phyloP scores from a whole-genome alignment of 805 yeast genomes.

The Metschnikowia gruessii region DNA sequence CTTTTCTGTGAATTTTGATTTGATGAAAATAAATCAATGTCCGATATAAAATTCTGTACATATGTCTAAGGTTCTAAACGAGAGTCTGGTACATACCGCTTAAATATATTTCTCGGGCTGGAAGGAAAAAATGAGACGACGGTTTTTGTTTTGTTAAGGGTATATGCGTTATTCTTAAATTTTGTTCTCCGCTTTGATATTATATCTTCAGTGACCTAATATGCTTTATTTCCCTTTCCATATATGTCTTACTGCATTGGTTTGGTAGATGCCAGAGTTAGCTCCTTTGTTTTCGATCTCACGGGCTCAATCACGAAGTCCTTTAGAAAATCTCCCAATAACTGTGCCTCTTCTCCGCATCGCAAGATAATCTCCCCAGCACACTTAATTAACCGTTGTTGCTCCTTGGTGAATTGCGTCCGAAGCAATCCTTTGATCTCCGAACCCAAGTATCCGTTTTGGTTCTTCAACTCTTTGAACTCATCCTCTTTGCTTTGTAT shows the following conservation, averaged over 20 bases:
- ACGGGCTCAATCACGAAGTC: neutral
- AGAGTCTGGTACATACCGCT: no score
- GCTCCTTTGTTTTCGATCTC: neutral
- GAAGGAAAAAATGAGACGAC: no score
- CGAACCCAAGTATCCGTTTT: conserved; percentile 13
- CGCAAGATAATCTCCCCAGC: conserved; percentile 6
- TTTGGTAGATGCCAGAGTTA: neutral
- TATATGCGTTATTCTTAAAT: no score
- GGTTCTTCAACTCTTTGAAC: conserved; percentile 25
- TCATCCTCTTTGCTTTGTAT: conserved; percentile 20
- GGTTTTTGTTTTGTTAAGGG: no score
- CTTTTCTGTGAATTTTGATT: no score
- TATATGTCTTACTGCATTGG: neutral
- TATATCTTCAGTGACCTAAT: no score
- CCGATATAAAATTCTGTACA: no score
- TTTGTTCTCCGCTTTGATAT: no score
- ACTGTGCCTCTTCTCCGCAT: conserved; percentile 10
- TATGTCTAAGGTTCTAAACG: no score
- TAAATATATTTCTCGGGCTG: no score
- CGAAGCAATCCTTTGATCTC: conserved; percentile 9
- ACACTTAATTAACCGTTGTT: conserved; percentile 5
- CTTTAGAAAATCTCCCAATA: neutral
- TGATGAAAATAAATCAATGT: no score
- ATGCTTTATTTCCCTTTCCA: no score
- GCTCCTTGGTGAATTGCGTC: conserved; percentile 6